These are phyloP conservation scores for Ascosphaera aggregata DNA, from an alignment of 2,329 filamentous ascomycete genomes.

Conservation along the genomic window DNA sequence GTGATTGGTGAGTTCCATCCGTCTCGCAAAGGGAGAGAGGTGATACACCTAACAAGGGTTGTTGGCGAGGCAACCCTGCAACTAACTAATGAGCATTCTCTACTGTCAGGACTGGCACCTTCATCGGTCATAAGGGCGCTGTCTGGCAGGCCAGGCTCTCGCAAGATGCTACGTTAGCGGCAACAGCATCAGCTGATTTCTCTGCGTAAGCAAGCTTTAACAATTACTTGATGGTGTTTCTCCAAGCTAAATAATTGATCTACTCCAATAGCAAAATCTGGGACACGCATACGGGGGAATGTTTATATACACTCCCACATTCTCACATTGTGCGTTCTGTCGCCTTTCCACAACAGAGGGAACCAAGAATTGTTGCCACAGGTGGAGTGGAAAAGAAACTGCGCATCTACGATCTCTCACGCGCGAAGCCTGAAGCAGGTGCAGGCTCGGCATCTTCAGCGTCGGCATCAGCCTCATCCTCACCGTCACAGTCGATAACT, in stretches of 20 bases:
- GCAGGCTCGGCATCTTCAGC: background rate
- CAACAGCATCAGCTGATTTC: conserved; percentile 89
- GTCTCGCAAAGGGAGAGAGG: too few relatives aligned
- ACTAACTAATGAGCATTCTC: too few relatives aligned
- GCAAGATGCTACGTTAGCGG: conserved; percentile 65
- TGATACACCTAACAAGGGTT: too few relatives aligned
- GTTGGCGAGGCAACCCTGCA: too few relatives aligned
- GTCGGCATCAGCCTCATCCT: background rate
- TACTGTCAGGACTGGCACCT: conserved; percentile 58
- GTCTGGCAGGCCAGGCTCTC: conserved; percentile 92
- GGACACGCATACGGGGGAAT: conserved; percentile 88
- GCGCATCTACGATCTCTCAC: conserved; percentile 69
- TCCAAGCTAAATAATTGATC: conserved; percentile 11
- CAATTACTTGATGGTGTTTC: conserved; percentile 1
- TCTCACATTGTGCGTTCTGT: conserved; percentile 88
- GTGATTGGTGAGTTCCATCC: conserved; percentile 46
- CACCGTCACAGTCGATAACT: too few relatives aligned
- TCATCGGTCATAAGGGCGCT: conserved; percentile 92
- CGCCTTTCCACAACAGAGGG: conserved; percentile 58
- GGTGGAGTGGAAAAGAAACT: conserved; percentile 94
- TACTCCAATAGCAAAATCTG: conserved; percentile 54
- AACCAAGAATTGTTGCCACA: conserved; percentile 59
- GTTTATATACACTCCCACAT: conserved; percentile 67
- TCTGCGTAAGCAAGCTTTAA: conserved; percentile 41
- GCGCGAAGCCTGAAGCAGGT: conserved; percentile 16